Evolutionary conservation across 73 alveolate genomes (phyloP).

Genomic region (Paramecium pentaurelia): DNA sequence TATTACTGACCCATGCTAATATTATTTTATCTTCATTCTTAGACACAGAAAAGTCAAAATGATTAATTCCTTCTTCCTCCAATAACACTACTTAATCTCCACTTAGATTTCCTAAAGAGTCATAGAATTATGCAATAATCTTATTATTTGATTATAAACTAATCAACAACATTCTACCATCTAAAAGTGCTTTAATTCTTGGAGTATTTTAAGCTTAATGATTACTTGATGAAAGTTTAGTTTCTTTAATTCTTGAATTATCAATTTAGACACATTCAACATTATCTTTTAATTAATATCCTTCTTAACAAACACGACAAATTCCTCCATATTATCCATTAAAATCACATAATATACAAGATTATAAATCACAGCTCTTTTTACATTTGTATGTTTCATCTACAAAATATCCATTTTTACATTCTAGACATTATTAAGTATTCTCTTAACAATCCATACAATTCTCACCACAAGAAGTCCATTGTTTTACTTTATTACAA

Average conservation of each 20-base stretch:
- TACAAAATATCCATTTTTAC: neutral
- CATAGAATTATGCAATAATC: neutral
- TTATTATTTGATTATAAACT: neutral
- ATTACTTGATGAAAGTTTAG: neutral
- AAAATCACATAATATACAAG: neutral
- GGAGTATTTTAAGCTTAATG: neutral
- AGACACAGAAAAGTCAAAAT: neutral
- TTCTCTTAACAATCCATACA: neutral
- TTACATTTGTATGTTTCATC: neutral
- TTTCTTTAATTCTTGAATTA: neutral
- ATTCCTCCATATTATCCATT: neutral
- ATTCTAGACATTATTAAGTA: neutral
- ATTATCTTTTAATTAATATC: neutral
- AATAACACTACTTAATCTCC: neutral
- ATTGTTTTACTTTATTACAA: neutral
- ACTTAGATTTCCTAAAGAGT: neutral
- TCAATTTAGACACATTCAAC: neutral
- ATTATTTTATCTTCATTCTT: neutral
- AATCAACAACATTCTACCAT: neutral
- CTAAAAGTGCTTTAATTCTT: neutral
- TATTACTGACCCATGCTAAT: neutral
- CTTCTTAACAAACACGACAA: neutral
- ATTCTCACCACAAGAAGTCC: neutral
- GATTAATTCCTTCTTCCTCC: neutral
- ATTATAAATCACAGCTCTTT: neutral